Base-by-base conservation (phyloP, 1,284 basidiomycete genomes). In the Xanthoconium separans region DNA sequence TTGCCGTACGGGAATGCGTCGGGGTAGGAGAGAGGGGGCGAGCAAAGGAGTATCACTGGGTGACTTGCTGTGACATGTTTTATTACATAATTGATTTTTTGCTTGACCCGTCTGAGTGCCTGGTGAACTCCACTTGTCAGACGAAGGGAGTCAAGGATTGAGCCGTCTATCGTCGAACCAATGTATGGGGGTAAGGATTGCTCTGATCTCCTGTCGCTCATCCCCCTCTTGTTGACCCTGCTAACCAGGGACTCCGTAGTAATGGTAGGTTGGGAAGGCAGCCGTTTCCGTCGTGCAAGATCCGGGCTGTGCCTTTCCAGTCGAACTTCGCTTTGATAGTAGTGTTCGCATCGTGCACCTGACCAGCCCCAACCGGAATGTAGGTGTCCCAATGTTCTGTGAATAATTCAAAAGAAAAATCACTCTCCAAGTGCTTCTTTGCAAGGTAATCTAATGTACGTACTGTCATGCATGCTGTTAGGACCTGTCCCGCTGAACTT, bases 311-410 rank as follows among this genome's bases (percentile, higher is more conserved):
- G 1, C 81, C 2, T 87, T 78, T 65, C 91, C 91, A 1, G 71
- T 77, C 12, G 78, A 83, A 57, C 70, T 88, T 36, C 71, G 70
- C 41, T 75, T 91, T 42, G 55, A 50, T 54, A 80, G 81, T 12
- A 77, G 77, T 41, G 77, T 73, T 34, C 79, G 83, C n/a, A 80
- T 93, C 47, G 88, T 94, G 31, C 83, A 78, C 55, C 72, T 94
- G 30, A 81, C 84, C 44, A 89, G n/a, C n/a, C n/a, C n/a, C 91
- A 3, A 87, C 88, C 18, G 92, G 92, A 67, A 92, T 90, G 92
- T 89, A 65, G 58, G 82, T 22, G 27, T 34, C 40, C 24, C 15
- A n/a, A 18, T 42, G 9, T 54, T 40, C 50, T 46, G 46, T 50
- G 40, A 44, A 47, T 8, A 44, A 42, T 54, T 10, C 40, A 42